Conservation (phyloP, 177 flowering plant species). For the Vitis hybrid region DNA sequence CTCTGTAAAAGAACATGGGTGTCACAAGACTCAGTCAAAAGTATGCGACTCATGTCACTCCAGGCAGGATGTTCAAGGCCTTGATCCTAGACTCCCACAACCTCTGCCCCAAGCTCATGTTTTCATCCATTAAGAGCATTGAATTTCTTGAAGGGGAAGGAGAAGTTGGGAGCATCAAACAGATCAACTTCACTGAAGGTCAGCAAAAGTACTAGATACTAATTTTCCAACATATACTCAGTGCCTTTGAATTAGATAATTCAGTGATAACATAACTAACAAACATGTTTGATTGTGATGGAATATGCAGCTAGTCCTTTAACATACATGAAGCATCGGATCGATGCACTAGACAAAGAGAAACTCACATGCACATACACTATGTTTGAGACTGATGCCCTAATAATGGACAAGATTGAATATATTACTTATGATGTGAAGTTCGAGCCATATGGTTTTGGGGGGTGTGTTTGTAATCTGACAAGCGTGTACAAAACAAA, state of each 20-base stretch:
- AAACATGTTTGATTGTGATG: neutral
- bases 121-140: conserved; percentile 21
- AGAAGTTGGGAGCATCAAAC: conserved; percentile 37
- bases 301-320: conserved; percentile 13
- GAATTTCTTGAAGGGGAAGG: conserved; percentile 36
- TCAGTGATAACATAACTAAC: neutral
- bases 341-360: conserved; percentile 21
- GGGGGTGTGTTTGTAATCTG: conserved; percentile 16
- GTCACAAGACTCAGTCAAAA: conserved; percentile 8
- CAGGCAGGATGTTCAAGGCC: conserved; percentile 39
- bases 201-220: neutral
- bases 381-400: conserved; percentile 12
- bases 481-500: conserved; percentile 18
- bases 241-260: neutral
- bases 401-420: conserved; percentile 15
- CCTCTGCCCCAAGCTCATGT: conserved; percentile 37
- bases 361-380: conserved; percentile 17
- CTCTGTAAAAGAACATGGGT: conserved; percentile 4
- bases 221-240: too few relatives aligned
- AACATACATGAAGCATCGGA: conserved; percentile 16
- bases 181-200: conserved; percentile 35
- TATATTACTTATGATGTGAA: conserved; percentile 17
- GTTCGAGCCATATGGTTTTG: conserved; percentile 17
- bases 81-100: conserved; percentile 32
- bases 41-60: conserved; percentile 24